Evolutionary conservation across 305 asterid genomes (phyloP).

Genomic region (Fraxinus velutina): DNA sequence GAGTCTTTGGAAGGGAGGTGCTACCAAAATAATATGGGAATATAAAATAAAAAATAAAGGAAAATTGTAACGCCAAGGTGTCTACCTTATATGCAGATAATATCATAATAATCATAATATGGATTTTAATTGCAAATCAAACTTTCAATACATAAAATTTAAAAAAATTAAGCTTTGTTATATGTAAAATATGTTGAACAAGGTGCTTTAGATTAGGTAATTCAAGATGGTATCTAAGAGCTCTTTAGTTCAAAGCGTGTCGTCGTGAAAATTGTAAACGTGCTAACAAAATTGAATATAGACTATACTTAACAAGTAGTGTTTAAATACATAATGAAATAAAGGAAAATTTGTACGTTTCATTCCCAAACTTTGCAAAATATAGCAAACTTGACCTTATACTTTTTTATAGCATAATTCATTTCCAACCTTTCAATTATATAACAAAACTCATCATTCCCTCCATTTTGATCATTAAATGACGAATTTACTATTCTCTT

Average conservation of each 20-base stretch:
- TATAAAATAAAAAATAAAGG: background rate
- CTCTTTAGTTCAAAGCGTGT: background rate
- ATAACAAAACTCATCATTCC: background rate
- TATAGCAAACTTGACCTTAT: background rate
- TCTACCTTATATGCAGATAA: slow-evolving; percentile 18
- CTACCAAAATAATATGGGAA: slow-evolving; percentile 15
- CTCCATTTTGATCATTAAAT: background rate
- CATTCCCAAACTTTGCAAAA: background rate
- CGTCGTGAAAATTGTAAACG: background rate
- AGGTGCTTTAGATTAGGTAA: background rate
- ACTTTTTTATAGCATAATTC: background rate
- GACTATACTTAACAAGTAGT: no score
- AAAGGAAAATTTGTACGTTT: background rate
- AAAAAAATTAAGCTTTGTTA: background rate
- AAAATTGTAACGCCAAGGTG: slow-evolving; percentile 21
- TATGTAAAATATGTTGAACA: background rate
- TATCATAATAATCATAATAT: background rate
- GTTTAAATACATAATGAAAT: background rate
- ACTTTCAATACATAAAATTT: background rate
- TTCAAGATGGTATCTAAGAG: background rate
- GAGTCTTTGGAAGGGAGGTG: no score
- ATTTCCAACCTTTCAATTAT: no score
- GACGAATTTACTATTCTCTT: no score
- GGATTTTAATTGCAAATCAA: no score
- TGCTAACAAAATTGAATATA: background rate